Evolutionary conservation across 1,284 basidiomycete species (phyloP), one percentile per base, ranked within the genome.

Genomic region (Ganoderma leucocontextum): DNA sequence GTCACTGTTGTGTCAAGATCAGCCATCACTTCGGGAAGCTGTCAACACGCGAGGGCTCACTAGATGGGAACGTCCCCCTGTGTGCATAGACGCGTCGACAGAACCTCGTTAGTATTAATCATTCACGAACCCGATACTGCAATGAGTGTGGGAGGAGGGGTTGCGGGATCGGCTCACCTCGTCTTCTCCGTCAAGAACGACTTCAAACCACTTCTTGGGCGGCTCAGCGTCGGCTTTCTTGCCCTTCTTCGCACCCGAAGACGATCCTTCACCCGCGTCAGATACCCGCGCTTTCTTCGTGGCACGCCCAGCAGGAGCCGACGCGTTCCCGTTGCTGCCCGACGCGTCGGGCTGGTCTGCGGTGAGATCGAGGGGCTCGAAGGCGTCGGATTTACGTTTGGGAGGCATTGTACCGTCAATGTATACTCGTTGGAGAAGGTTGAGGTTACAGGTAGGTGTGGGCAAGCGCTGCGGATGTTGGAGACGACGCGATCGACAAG

Each of bases 261-360:
- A 70, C 0, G 69, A 74, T 41, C 68, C 75, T 19, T 76, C 75
- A 4, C 63, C 64, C 12, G 64, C 72, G 35, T 73, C 88, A 10
- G 86, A 85, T 62, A 87, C 85, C 7, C 86, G 90, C 65, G 89
- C 86, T 10, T 88, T 91, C 77, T 90, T 91, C 75, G 69, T 53
- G 15, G 59, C 60, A 47, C 69, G 68, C 35, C 55, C 65, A 15
- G 58, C 65, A 17, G 33, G 29, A 33, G 22, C 66, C 25, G 44
- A 52, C 2, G 57, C 70, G 49, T 64, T 52, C 53, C 68, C 64
- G 22, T 38, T 60, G 44, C 38, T 60, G 41, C 47, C 55, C 7
- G 55, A 58, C 33, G 64, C 42, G 22, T 69, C 69, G 29, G 64
- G 47, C 25, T 61, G 17, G 35, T 62, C 62, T 17, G 22, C 57